phyloP scores from a whole-genome alignment of 1,284 basidiomycete genomes.

The Apiotrichum montevideense region DNA sequence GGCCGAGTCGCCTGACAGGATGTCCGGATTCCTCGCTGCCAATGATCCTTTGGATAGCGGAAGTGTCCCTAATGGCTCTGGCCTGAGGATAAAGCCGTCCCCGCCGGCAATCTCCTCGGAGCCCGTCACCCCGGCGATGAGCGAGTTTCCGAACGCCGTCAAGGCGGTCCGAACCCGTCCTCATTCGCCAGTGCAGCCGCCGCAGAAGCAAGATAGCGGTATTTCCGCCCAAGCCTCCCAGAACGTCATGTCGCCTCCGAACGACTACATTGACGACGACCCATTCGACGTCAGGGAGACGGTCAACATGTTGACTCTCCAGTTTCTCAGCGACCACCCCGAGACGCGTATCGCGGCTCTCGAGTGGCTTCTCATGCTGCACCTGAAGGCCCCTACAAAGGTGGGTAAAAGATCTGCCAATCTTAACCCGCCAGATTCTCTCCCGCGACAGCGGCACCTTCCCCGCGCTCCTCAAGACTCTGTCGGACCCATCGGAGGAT shows the following conservation, averaged over 20 bases:
- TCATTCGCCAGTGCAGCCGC: slow-evolving; percentile 26
- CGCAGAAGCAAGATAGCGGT: neutral
- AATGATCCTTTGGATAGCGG: slow-evolving; percentile 31
- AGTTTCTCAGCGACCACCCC: slow-evolving; percentile 93
- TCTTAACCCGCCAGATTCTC: slow-evolving; percentile 59
- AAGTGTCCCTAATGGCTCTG: slow-evolving; percentile 2
- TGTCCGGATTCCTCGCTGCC: slow-evolving; percentile 7
- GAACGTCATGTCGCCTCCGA: neutral
- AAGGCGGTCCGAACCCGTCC: slow-evolving; percentile 21
- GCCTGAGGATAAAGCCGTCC: slow-evolving; percentile 8
- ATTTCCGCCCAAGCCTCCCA: slow-evolving; percentile 12
- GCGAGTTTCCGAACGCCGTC: slow-evolving; percentile 27
- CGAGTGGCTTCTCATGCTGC: slow-evolving; percentile 98
- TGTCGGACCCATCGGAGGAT: slow-evolving; percentile 95
- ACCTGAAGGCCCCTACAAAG: slow-evolving; percentile 94
- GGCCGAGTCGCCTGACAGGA: slow-evolving; percentile 8
- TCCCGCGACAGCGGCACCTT: slow-evolving; percentile 96
- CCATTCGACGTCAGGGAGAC: slow-evolving; percentile 87
- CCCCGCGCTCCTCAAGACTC: slow-evolving; percentile 86
- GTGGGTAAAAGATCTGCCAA: slow-evolving; percentile 45
- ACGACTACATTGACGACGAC: slow-evolving; percentile 55
- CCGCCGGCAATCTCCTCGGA: slow-evolving; percentile 47
- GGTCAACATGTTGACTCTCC: slow-evolving; percentile 84
- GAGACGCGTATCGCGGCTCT: slow-evolving; percentile 92
- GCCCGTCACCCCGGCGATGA: slow-evolving; percentile 36